phyloP scores from a whole-genome alignment of 345 rosid species.

The Aquilaria yunnanensis region DNA sequence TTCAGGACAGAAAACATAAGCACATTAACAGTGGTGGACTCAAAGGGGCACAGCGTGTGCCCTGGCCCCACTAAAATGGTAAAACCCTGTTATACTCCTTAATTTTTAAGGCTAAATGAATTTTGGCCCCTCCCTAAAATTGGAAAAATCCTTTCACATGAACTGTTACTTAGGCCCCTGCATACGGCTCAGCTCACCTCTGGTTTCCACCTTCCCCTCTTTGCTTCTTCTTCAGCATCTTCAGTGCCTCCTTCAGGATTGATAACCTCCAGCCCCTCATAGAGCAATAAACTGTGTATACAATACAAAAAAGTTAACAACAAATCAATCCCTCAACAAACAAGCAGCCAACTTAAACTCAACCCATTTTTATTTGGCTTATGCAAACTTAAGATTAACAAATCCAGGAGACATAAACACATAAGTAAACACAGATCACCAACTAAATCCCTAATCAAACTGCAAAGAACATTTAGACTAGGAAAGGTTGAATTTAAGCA shows the following conservation, averaged over 20 bases:
- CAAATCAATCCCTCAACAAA: neutral
- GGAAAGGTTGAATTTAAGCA: too few relatives aligned
- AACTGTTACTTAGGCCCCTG: too few relatives aligned
- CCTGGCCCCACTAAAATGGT: too few relatives aligned
- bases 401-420: slow-evolving; percentile 9
- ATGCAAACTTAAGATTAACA: neutral
- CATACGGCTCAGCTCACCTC: slow-evolving; percentile 37
- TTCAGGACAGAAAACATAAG: too few relatives aligned
- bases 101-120: neutral
- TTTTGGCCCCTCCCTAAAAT: too few relatives aligned
- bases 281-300: slow-evolving; percentile 50
- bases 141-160: too few relatives aligned
- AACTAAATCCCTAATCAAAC: neutral
- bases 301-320: too few relatives aligned
- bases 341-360: slow-evolving; percentile 6
- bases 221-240: slow-evolving; percentile 95
- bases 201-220: slow-evolving; percentile 88
- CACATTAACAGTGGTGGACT: too few relatives aligned
- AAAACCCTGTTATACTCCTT: neutral
- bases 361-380: neutral
- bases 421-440: neutral
- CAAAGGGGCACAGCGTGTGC: too few relatives aligned
- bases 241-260: slow-evolving; percentile 97
- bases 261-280: slow-evolving; percentile 91
- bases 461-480: neutral